A percentile compares a stretch with the other conserved stretches of the same genome.
These are phyloP conservation scores for Pyrenochaeta sp. DNA, from an alignment of 2,329 filamentous ascomycete species.

Conservation along the genomic window DNA sequence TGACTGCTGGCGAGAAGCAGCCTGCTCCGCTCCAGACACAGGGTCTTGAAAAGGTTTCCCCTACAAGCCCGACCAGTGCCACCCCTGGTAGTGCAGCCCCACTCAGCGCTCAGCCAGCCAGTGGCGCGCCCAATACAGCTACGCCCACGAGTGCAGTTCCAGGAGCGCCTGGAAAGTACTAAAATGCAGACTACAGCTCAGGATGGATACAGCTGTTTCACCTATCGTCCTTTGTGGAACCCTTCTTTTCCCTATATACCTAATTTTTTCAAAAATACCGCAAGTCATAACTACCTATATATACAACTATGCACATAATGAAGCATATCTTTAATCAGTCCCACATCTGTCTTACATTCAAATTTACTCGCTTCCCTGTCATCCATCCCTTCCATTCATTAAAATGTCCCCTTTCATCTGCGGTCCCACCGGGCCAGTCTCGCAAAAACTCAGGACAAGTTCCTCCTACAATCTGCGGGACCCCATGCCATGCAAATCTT, in stretches of 20 bases:
- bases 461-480: slow-evolving; percentile 80
- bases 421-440: slow-evolving; percentile 74
- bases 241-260: too few species aligned
- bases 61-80: slow-evolving; percentile 16
- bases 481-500: slow-evolving; percentile 93
- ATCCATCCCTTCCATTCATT: slow-evolving; percentile 86
- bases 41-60: slow-evolving; percentile 38
- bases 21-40: slow-evolving; percentile 45
- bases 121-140: slow-evolving; percentile 5
- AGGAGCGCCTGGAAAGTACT: slow-evolving; percentile 43
- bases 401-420: slow-evolving; percentile 56
- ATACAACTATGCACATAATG: too few species aligned
- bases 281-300: too few species aligned
- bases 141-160: slow-evolving; percentile 31
- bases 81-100: slow-evolving; percentile 20
- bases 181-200: too few species aligned
- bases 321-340: slow-evolving; percentile 42
- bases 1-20: slow-evolving; percentile 16
- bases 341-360: slow-evolving; percentile 91
- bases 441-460: slow-evolving; percentile 80
- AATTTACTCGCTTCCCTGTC: slow-evolving; percentile 82
- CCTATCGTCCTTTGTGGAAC: too few species aligned
- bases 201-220: too few species aligned
- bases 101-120: slow-evolving; percentile 10
- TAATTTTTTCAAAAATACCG: too few species aligned